Evolutionary conservation across 257 asterid species (phyloP), one percentile per base, ranked within the genome.

Genomic region (Thymus mandschuricus): DNA sequence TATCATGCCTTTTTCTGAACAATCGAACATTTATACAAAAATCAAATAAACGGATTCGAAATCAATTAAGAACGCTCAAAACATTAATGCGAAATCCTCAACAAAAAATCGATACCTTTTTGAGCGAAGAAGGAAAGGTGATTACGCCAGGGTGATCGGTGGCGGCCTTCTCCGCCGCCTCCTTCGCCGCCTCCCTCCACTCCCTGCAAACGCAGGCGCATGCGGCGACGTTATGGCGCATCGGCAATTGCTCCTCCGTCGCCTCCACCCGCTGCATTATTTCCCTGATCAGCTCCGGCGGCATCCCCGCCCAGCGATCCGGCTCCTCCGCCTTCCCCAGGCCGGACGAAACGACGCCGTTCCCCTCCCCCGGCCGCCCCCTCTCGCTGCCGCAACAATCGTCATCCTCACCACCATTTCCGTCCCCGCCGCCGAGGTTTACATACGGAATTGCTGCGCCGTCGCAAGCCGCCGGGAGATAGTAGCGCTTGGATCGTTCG

Each of bases 61-160:
- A 13, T 46, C 21, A 33, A 45, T 6, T 41, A 12, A 3, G 6
- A 10, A 44, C 12, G 49, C 49, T 44, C 41, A 5, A 5, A 38
- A 27, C 1, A 54, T 54, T 27, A 5, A 55, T 12, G 1, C 10
- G 28, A 38, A 69, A 21, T 8, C 4, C 7, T 29, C 0, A 29
- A 11, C 2, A 60, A 44, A 51, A 2, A 3, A 48, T 11, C 3
- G 12, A 43, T 44, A 93, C 98, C 97, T 88, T 87, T 76, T 84
- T 94, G 12, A 94, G 96, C 70, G 97, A 91, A 46, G 97, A 84
- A 61, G 97, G 98, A 52, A 91, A 91, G 5, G 97, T 94, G 65
- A 94, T 94, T 66, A 73, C 83, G 38, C 92, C 96, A 50, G 88
- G 81, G 56, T 84, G 84, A 69, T 73, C 65, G 29, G 73, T 27